Base-by-base conservation (phyloP, 108 stramenopile genomes). In the Cyclostephanos invisitatus region DNA sequence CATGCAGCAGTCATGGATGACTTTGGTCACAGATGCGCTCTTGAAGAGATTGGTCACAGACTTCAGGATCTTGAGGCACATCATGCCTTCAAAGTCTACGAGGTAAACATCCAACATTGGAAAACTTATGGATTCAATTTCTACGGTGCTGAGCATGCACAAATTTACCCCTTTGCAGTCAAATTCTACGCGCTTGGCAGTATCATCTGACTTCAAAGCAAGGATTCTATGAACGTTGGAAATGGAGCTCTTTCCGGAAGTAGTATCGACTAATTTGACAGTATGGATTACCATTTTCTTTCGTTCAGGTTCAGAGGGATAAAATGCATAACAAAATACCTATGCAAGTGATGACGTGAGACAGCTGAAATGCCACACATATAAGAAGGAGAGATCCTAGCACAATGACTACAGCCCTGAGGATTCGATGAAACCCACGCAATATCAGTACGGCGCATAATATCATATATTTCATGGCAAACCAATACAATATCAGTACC, bases 1-100 rank as follows among this genome's bases (percentile, higher is more conserved):
- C 82, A 78, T 74, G 36, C 77, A 60, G 22, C 68, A 78, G 48
- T 83, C 82, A 65, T 83, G 82, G 27, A 83, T 83, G 37, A 83
- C 64, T 62, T 79, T 83, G 42, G 51, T 64, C 11, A 83, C 53
- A 14, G 36, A 22, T 24, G 56, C 28, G 47, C 61, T 51, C 51
- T 78, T 77, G 36, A 78, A 68, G 3, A 83, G 59, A 8, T 72
- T 44, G 11, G 68, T 65, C 32, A 78, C 50, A 12, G 47, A 22
- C 12, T 54, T 51, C 18, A 57, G 20, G 35, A 74, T 50, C 60
- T 50, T 56, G 47, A 58, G 25, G 64, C 35, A 61, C 5, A 22
- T 5, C 7, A 22, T 32, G 12, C 27, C 24, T 22, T 54, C 40
- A 24, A 64, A 72, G 46, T 58, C 70, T 4, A 72, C 7, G 15